Evolutionary conservation across 140 eudicot species (phyloP).

Genomic region (Flaveria floridana): DNA sequence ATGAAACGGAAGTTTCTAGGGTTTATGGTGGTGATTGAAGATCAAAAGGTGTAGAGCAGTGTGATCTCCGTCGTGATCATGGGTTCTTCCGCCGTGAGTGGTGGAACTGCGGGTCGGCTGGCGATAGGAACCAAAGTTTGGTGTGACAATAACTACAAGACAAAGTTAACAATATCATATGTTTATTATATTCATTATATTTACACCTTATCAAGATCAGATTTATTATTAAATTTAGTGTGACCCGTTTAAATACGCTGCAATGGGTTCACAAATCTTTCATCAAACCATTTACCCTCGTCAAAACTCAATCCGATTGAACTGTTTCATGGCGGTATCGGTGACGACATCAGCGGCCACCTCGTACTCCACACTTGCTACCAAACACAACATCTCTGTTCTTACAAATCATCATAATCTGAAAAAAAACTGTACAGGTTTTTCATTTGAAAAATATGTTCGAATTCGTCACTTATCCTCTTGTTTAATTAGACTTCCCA

Average conservation of each 20-base stretch:
- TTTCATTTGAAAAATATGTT: constrained; percentile 12
- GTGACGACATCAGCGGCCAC: constrained; percentile 13
- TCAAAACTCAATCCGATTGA: neutral
- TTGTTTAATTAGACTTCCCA: constrained; percentile 15
- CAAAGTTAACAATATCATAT: neutral
- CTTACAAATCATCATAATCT: constrained; percentile 16
- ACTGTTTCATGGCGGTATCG: constrained; percentile 19
- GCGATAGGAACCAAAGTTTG: constrained; percentile 22
- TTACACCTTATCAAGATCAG: neutral
- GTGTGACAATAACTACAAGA: constrained; percentile 4
- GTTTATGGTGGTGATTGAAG: constrained; percentile 20
- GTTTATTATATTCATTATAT: neutral
- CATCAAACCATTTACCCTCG: constrained; percentile 13
- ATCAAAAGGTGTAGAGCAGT: constrained; percentile 1
- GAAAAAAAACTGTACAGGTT: constrained; percentile 20
- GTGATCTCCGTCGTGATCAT: constrained; percentile 33
- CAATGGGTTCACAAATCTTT: constrained; percentile 15
- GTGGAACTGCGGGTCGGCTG: constrained; percentile 24
- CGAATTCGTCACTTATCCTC: constrained; percentile 15
- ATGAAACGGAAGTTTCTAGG: constrained; percentile 20
- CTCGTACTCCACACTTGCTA: constrained; percentile 32
- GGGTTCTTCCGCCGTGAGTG: constrained; percentile 36
- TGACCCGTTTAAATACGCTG: constrained; percentile 9
- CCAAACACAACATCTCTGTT: constrained; percentile 26
- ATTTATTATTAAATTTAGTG: neutral